Conservation (phyloP, 352 stramenopile species). For the Phytophthora megakarya region DNA sequence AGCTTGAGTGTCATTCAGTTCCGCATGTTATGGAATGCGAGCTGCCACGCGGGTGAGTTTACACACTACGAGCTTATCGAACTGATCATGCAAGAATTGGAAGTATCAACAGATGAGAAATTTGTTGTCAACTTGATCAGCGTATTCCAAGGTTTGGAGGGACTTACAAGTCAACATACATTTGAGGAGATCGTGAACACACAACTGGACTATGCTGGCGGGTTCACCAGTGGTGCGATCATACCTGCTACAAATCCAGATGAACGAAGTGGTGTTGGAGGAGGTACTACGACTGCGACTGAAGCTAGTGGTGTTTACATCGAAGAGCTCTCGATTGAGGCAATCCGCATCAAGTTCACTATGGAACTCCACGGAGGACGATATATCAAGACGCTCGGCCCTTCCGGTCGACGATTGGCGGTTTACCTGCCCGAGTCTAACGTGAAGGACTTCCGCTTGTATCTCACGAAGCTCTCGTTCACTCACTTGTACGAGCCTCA, state of each 20-base stretch:
- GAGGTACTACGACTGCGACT: slow-evolving; percentile 12
- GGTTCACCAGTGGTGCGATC: slow-evolving; percentile 25
- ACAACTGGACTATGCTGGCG: slow-evolving; percentile 63
- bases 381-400: slow-evolving; percentile 85
- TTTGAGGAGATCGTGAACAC: slow-evolving; percentile 87
- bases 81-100: slow-evolving; percentile 87
- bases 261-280: slow-evolving; percentile 28
- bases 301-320: slow-evolving; percentile 81
- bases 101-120: slow-evolving; percentile 90
- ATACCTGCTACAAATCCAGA: slow-evolving; percentile 26
- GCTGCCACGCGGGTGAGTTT: slow-evolving; percentile 76
- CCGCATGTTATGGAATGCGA: slow-evolving; percentile 87
- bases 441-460: slow-evolving; percentile 87
- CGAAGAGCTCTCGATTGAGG: slow-evolving; percentile 85
- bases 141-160: slow-evolving; percentile 87
- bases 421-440: slow-evolving; percentile 90
- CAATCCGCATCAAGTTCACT: slow-evolving; percentile 84
- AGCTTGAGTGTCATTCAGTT: slow-evolving; percentile 83
- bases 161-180: slow-evolving; percentile 65
- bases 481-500: slow-evolving; percentile 85
- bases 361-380: slow-evolving; percentile 87
- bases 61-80: slow-evolving; percentile 87
- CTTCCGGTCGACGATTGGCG: slow-evolving; percentile 68
- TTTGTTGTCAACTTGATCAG: slow-evolving; percentile 91
- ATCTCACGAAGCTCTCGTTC: slow-evolving; percentile 84